Conservation (phyloP, 805 yeast genomes). For the Nakazawaea wyomingensis region DNA sequence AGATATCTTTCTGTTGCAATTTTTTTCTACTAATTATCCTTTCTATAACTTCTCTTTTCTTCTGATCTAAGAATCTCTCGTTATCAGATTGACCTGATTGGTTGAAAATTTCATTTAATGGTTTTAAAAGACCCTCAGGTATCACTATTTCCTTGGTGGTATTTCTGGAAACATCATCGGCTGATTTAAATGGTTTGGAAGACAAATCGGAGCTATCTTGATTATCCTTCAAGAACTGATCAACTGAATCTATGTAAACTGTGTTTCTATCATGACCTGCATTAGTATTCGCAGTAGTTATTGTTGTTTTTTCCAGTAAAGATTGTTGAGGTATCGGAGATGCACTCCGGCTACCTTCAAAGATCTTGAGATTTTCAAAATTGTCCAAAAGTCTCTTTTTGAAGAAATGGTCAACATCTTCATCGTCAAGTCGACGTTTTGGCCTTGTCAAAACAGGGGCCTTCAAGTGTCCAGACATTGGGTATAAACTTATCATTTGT, state of each 20-base stretch:
- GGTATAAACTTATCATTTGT: slow-evolving; percentile 1
- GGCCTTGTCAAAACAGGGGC: background rate
- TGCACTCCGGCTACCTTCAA: slow-evolving; percentile 7
- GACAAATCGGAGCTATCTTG: slow-evolving; percentile 15
- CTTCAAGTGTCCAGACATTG: background rate
- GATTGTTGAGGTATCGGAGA: too few relatives aligned
- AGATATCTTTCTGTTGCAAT: background rate
- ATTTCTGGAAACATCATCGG: slow-evolving; percentile 9
- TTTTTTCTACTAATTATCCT: slow-evolving; percentile 5
- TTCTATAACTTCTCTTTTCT: slow-evolving; percentile 8
- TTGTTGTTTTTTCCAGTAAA: background rate
- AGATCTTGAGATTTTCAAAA: slow-evolving; percentile 10
- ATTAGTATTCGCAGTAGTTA: background rate
- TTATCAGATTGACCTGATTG: slow-evolving; percentile 3
- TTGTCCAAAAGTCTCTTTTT: slow-evolving; percentile 14
- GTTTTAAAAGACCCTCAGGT: slow-evolving; percentile 13
- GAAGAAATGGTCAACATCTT: slow-evolving; percentile 12
- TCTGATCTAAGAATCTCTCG: slow-evolving; percentile 9
- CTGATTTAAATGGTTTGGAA: slow-evolving; percentile 4
- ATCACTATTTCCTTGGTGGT: slow-evolving; percentile 12
- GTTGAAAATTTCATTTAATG: slow-evolving; percentile 15
- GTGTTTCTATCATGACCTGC: background rate
- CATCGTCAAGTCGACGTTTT: slow-evolving; percentile 9
- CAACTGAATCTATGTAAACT: slow-evolving; percentile 20
- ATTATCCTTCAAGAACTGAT: slow-evolving; percentile 20